Base-by-base conservation (phyloP, 2,329 filamentous ascomycete genomes). In the Paraphaeosphaeria minitans region DNA sequence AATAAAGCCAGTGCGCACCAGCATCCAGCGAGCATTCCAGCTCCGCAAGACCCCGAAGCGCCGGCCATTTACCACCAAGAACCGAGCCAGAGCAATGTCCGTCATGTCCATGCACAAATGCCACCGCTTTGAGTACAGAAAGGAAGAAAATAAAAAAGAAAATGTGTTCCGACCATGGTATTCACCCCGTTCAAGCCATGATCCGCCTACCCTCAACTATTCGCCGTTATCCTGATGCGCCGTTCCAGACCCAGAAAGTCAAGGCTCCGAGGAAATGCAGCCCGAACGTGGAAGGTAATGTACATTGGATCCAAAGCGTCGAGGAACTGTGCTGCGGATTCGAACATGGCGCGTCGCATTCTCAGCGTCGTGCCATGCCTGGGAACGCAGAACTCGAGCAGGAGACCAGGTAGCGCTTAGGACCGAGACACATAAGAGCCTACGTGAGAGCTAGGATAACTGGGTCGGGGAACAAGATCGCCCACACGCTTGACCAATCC, bases 401-500 rank as follows among this genome's bases (percentile, higher is more conserved):
- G 33, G n/a, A 29, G 48, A 43, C 9, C 4, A 21, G 22, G 22
- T 7, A 24, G n/a, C 50, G 35, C 37, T 53, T 42, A 53, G 8
- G 22, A 37, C 33, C 50, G 50, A 42, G 50, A 53, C 37, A 42
- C 50, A 14, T 53, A 53, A n/a, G 63, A 62, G 27, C 57, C 42
- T 19, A 57, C 60, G 52, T 63, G 50, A 22, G 35, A 43, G 37
- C 35, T 69, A 21, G 63, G 57, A 49, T 51, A 53, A 9, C 66
- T 65, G 37, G 67, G 66, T 46, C 71, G 70, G n/a, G 48, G 48
- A 10, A 66, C 66, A 59, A 75, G 65, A 37, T 77, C 73, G 53
- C 70, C 73, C 56, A 73, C 72, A 49, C 67, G 69, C 52, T 61
- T 70, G 51, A 72, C 65, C 76, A 85, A 71, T 7, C 75, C 72